Evolutionary conservation across 1,284 basidiomycete genomes (phyloP), one percentile per base, ranked within the genome.

Genomic region (Crepidotus sp.): DNA sequence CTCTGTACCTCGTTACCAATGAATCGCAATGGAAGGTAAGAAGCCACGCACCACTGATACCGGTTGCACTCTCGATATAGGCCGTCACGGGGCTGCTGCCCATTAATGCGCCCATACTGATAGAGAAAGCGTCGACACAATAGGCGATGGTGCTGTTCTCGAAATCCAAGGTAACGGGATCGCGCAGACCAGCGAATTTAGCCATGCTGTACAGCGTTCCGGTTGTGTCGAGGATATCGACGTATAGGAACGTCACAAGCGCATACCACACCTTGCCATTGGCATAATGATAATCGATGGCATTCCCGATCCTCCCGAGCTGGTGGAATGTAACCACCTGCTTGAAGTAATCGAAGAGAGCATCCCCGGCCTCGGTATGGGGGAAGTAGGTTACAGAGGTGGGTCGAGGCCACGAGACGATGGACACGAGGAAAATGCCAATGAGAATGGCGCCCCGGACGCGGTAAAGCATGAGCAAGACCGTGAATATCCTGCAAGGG

Each of bases 1-100:
- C 71, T 94, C 90, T 68, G 63, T 59, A 63, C 6, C 6, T 7
- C 17, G n/a, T 25, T 25, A 31, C 14, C 35, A 18, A 18, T 11
- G 36, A 18, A 18, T 11, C 8, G 5, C 4, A 6, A 18, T 21
- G 9, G 17, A 33, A 4, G 3, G 17, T 17, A 19, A n/a, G 15
- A 22, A 34, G 5, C 30, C 26, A 62, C 70, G 21, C 54, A 77
- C 77, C 76, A 50, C 69, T 70, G 56, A 86, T 85, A 61, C 83
- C 83, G 11, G 83, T 85, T 3, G 87, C 83, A 50, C 80, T 83
- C 65, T 91, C 88, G 55, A 94, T 80, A 65, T 83, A 94, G 3
- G 90, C 84, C 0, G 89, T 93, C 35, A 89, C 87, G 40, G 90
- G 90, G 36, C 83, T 85, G n/a, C 80, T 82, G 30, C 90, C 90